A percentile compares a stretch with the other conserved stretches of the same genome.
Conservation (phyloP, 305 asterid genomes). For the Fraxinus ornus region DNA sequence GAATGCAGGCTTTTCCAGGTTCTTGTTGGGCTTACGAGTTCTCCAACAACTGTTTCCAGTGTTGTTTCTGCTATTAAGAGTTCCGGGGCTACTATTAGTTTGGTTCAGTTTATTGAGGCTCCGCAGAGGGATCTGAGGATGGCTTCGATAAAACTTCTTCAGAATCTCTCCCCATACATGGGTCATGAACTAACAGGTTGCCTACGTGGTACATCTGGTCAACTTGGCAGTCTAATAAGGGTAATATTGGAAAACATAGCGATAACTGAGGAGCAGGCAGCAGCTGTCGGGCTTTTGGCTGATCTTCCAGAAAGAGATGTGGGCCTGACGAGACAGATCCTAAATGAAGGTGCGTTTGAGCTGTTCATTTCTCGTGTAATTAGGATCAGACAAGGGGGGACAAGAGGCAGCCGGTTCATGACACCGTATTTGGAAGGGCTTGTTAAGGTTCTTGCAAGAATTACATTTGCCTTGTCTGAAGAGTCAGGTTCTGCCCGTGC, state of each 20-base stretch:
- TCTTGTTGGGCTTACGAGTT: constrained; percentile 80
- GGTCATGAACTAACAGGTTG: constrained; percentile 77
- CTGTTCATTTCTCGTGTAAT: constrained; percentile 50
- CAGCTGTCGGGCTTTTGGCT: constrained; percentile 76
- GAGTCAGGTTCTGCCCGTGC: constrained; percentile 51
- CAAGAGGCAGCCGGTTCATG: constrained; percentile 72
- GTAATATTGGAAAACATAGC: constrained; percentile 64
- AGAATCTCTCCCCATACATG: constrained; percentile 81
- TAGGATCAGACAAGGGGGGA: constrained; percentile 73
- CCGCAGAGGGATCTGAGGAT: constrained; percentile 75
- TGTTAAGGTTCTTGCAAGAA: constrained; percentile 77
- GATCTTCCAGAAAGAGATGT: constrained; percentile 83
- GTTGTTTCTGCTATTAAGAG: constrained; percentile 79
- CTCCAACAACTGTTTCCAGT: constrained; percentile 51
- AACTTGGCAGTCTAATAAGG: constrained; percentile 69
- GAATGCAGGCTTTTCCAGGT: constrained; percentile 91
- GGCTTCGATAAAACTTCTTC: constrained; percentile 81
- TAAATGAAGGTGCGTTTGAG: constrained; percentile 70
- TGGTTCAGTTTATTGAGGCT: constrained; percentile 93
- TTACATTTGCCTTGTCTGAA: constrained; percentile 61
- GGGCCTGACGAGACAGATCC: constrained; percentile 73
- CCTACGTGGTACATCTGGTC: constrained; percentile 72
- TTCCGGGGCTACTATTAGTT: constrained; percentile 80
- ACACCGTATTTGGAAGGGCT: constrained; percentile 93
- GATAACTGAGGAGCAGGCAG: constrained; percentile 92